A percentile compares a stretch with the other conserved stretches of the same genome.
phyloP scores from a whole-genome alignment of 2,329 filamentous ascomycete genomes.

The Aspergillus brunneoviolaceus region DNA sequence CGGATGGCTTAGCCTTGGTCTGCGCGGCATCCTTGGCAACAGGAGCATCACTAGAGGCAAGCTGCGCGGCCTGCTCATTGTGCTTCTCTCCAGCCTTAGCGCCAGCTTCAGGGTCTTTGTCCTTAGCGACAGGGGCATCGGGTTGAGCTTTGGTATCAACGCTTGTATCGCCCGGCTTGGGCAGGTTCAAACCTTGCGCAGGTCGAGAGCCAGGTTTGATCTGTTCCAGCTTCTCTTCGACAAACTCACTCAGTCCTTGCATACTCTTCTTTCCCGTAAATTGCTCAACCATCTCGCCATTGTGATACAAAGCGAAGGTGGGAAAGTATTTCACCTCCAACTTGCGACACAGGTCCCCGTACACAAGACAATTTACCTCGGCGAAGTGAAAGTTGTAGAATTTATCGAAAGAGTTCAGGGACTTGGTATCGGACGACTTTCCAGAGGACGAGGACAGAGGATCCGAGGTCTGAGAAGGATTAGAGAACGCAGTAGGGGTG shows the following conservation, averaged over 20 bases:
- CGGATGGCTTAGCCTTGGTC: conserved; percentile 50
- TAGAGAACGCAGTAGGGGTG: conserved; percentile 16
- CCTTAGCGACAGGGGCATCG: conserved; percentile 41
- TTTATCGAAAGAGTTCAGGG: conserved; percentile 68
- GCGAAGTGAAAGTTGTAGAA: conserved; percentile 91
- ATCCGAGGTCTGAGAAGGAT: conserved; percentile 66
- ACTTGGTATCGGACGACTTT: conserved; percentile 51
- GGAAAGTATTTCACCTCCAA: conserved; percentile 71
- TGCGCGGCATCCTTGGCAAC: conserved; percentile 40
- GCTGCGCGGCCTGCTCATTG: conserved; percentile 39
- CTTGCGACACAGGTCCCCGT: conserved; percentile 71
- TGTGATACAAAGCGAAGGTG: conserved; percentile 74
- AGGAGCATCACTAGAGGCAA: conserved; percentile 21
- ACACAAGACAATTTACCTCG: conserved; percentile 79
- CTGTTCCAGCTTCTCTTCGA: conserved; percentile 75
- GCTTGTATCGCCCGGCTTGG: conserved; percentile 64
- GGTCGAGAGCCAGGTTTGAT: conserved; percentile 80
- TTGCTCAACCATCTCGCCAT: conserved; percentile 66
- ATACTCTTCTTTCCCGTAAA: conserved; percentile 69
- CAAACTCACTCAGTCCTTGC: conserved; percentile 62
- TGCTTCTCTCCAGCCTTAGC: conserved; percentile 43
- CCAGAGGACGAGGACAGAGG: conserved; percentile 57
- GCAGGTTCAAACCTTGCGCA: conserved; percentile 63
- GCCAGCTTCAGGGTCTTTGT: conserved; percentile 42
- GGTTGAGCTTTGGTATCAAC: conserved; percentile 46